Evolutionary conservation across 2,329 filamentous ascomycete species (phyloP), one percentile per base, ranked within the genome.

Genomic region (Ascochyta pisi): DNA sequence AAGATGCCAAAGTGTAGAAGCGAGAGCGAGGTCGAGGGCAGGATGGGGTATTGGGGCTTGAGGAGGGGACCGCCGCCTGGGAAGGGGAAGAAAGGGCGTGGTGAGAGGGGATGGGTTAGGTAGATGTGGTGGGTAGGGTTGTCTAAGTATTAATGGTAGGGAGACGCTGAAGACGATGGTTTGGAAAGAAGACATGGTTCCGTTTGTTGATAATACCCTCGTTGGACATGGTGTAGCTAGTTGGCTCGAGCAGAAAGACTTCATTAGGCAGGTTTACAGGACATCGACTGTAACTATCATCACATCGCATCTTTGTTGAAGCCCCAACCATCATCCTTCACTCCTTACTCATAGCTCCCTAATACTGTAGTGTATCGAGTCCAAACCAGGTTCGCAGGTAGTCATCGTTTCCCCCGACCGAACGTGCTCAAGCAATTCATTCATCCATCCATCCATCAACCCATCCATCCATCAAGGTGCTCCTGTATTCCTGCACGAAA

Each of bases 1-100:
- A 78, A 77, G 29, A 67, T 74, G 38, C 83, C 84, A 6, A 66
- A 68, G 31, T 85, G 83, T 55, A 52, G 53, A 8, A 38, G 43
- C 2, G 54, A 65, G 50, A 43, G 49, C 16, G 52, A 56, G n/a
- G 51, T 59, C 1, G 47, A 38, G 9, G 43, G 46, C 26, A 35
- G 26, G 43, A 33, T 16, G 6, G 68, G 69, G 48, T 70, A 71
- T 55, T 73, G 68, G 70, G 68, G 70, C 2, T 19, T 35, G 0
- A 33, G 52, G 13, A 22, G 16, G 16, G 51, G 39, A 9, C 24
- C 33, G 24, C 47, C 47, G 13, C 33, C 8, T 1, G 22, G 40
- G 10, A 35, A 42, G 23, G 35, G 38, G 22, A 26, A 34, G 29
- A 8, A 6, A 2, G 10, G 7, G 15, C 6, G 15, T 19, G 19